phyloP scores from a whole-genome alignment of 805 yeast genomes.

The Metschnikowia kofuensis region DNA sequence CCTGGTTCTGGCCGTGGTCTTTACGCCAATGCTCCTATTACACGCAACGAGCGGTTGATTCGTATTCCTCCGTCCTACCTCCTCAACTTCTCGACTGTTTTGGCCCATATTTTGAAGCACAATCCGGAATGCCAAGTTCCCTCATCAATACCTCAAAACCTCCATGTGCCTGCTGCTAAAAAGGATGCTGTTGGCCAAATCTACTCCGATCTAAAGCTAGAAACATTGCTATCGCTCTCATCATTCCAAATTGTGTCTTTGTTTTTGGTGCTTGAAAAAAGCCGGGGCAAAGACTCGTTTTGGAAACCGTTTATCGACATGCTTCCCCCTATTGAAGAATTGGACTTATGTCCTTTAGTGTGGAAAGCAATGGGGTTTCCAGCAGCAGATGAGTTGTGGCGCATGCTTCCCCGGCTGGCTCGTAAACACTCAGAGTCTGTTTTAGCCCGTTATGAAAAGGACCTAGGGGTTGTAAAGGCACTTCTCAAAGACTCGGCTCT shows the following conservation, averaged over 20 bases:
- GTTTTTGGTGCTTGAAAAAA: constrained; percentile 45
- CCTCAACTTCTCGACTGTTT: constrained; percentile 54
- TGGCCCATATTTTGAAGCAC: constrained; percentile 41
- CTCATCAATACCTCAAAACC: constrained; percentile 18
- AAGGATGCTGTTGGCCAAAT: constrained; percentile 27
- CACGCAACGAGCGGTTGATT: constrained; percentile 43
- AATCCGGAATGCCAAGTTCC: constrained; percentile 32
- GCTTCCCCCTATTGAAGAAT: constrained; percentile 57
- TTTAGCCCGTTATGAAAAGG: constrained; percentile 39
- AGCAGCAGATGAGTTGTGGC: constrained; percentile 26
- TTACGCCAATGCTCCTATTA: constrained; percentile 39
- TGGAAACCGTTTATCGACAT: constrained; percentile 70
- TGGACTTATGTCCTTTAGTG: constrained; percentile 55
- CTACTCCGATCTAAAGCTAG: constrained; percentile 28
- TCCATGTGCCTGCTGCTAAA: constrained; percentile 24
- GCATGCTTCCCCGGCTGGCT: constrained; percentile 45
- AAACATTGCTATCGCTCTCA: constrained; percentile 40
- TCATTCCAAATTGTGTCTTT: constrained; percentile 61
- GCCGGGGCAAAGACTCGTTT: constrained; percentile 41
- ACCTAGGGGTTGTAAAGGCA: constrained; percentile 37
- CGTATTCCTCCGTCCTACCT: constrained; percentile 57
- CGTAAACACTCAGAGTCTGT: constrained; percentile 41
- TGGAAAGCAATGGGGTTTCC: constrained; percentile 47
- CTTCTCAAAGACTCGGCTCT: constrained; percentile 18
- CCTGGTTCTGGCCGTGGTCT: constrained; percentile 62